These are phyloP conservation scores for Penicillium sp. DNA, from an alignment of 2,329 filamentous ascomycete genomes.

Conservation along the genomic window DNA sequence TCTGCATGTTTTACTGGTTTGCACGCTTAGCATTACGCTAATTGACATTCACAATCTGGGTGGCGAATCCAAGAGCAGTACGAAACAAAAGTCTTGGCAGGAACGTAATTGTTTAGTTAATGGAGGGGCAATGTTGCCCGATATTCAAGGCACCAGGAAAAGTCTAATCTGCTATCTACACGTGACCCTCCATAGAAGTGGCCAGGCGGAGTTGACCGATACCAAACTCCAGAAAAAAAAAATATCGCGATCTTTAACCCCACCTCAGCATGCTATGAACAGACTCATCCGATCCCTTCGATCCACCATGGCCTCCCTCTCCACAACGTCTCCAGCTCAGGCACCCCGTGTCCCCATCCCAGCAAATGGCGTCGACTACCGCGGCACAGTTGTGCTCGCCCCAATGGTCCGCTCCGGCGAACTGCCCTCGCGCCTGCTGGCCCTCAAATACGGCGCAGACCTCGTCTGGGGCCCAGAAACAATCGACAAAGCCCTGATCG, in stretches of 20 bases:
- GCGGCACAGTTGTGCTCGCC: slow-evolving; percentile 89
- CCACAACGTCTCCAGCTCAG: slow-evolving; percentile 25
- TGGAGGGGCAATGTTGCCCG: background rate
- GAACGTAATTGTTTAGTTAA: background rate
- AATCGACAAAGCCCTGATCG: slow-evolving; percentile 88
- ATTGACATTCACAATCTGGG: background rate
- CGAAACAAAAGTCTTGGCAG: background rate
- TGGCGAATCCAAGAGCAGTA: background rate
- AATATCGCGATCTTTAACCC: slow-evolving; percentile 2
- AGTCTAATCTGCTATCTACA: slow-evolving; percentile 10
- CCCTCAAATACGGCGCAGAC: slow-evolving; percentile 93
- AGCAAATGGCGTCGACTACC: slow-evolving; percentile 85
- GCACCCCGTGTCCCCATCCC: slow-evolving; percentile 78
- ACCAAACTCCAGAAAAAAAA: slow-evolving; percentile 10
- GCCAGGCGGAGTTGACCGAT: slow-evolving; percentile 3
- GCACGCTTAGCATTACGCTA: background rate
- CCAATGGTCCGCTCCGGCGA: slow-evolving; percentile 99
- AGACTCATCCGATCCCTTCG: slow-evolving; percentile 39
- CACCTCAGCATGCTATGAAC: slow-evolving; percentile 38
- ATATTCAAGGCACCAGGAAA: background rate
- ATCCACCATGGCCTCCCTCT: slow-evolving; percentile 56
- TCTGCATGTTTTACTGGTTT: background rate
- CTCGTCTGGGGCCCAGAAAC: slow-evolving; percentile 98
- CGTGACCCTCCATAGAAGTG: slow-evolving; percentile 6
- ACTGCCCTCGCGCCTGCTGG: slow-evolving; percentile 81